Evolutionary conservation across 805 yeast genomes (phyloP).

Genomic region (Saccharomycopsis schoenii): DNA sequence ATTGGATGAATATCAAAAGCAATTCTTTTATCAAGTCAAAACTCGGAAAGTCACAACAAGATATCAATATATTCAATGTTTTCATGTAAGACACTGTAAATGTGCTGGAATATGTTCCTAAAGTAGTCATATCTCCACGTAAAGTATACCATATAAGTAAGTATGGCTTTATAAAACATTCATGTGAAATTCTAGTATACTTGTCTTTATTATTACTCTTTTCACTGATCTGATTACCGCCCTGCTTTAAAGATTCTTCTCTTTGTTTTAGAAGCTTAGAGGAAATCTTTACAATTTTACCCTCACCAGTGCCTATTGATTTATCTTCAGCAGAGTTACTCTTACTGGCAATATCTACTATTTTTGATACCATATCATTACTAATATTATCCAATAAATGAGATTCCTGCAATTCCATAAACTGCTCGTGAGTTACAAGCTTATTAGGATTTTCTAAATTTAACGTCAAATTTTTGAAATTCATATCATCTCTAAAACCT

Average conservation of each 20-base stretch:
- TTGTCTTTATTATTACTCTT: conserved; percentile 1
- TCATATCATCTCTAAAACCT: conserved; percentile 42
- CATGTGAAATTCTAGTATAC: conserved; percentile 6
- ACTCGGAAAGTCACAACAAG: conserved; percentile 9
- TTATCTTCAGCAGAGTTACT: conserved; percentile 3
- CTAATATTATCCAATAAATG: conserved; percentile 7
- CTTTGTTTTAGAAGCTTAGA: conserved; percentile 13
- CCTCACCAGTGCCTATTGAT: background rate
- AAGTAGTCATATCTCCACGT: background rate
- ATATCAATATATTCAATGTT: conserved; percentile 9
- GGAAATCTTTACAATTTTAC: conserved; percentile 15
- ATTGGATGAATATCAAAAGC: background rate
- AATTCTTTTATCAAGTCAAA: background rate
- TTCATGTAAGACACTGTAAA: conserved; percentile 9
- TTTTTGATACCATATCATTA: background rate
- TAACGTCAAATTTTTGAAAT: conserved; percentile 5
- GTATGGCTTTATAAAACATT: conserved; percentile 11
- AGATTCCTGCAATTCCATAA: background rate
- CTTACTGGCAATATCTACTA: background rate
- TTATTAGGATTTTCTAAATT: background rate
- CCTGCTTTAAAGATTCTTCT: background rate
- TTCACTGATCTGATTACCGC: background rate
- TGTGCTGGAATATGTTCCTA: conserved; percentile 11
- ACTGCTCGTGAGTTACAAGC: background rate
- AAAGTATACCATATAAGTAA: conserved; percentile 10